phyloP scores from a whole-genome alignment of 2,329 filamentous ascomycete genomes.

The Aspergillus caelatus region DNA sequence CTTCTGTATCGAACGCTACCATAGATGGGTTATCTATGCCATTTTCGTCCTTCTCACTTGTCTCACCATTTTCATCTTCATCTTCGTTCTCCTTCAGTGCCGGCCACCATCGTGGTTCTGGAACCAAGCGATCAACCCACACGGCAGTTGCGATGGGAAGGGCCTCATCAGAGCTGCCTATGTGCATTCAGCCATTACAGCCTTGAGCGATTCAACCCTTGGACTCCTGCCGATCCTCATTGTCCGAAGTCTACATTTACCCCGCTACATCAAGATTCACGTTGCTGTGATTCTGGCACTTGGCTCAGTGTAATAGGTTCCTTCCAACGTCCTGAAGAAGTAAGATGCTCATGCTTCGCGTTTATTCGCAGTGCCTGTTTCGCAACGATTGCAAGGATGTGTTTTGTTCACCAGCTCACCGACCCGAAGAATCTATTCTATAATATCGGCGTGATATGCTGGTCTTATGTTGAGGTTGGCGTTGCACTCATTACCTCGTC shows the following conservation, averaged over 20 bases:
- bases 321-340: neutral
- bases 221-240: slow-evolving; percentile 3
- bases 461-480: slow-evolving; percentile 6
- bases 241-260: slow-evolving; percentile 4
- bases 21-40: slow-evolving; percentile 1
- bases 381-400: neutral
- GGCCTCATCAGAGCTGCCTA: slow-evolving; percentile 1
- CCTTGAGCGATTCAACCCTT: neutral
- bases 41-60: neutral
- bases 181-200: slow-evolving; percentile 8
- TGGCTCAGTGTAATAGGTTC: slow-evolving; percentile 1
- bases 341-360: neutral
- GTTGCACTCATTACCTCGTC: slow-evolving; percentile 6
- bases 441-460: neutral
- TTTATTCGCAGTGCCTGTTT: neutral
- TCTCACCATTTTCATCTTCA: slow-evolving; percentile 2
- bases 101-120: slow-evolving; percentile 5
- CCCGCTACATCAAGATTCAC: neutral
- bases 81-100: slow-evolving; percentile 7
- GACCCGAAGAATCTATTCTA: slow-evolving; percentile 10
- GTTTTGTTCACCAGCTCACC: slow-evolving; percentile 3
- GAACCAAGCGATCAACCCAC: neutral
- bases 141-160: slow-evolving; percentile 1
- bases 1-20: neutral
- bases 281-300: slow-evolving; percentile 2